Base-by-base conservation (phyloP, 2,329 filamentous ascomycete species). In the Grosmannia clavigera region DNA sequence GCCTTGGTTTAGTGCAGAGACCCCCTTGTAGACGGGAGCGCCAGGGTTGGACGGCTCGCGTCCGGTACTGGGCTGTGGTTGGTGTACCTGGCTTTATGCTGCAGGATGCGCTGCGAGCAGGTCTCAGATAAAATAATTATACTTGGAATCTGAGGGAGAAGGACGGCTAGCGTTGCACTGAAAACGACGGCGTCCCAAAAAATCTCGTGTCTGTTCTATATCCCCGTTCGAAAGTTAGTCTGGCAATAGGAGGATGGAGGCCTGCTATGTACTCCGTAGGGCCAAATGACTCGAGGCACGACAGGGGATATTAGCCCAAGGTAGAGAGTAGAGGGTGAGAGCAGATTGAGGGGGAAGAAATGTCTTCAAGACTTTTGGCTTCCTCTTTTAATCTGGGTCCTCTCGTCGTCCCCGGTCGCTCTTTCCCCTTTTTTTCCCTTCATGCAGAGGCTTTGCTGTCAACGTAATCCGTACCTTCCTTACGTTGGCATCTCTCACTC, bases 351-450 rank as follows among this genome's bases (percentile, higher is more conserved):
- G 43, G 43, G 52, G 52, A 31, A 53, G 14, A 33, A n/a, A n/a
- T 4, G 29, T 2, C 27, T 19, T 54, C 9, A 31, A 10, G 25
- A 35, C 35, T 33, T 33, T 33, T 31, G 35, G 33, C 33, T 38
- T 43, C 53, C 38, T 56, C 38, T 35, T 56, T 56, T 56, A 56
- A 56, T 12, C 55, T 56, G 55, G 29, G 52, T 38, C 52, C 55
- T 19, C 12, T 27, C 16, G 22, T 16, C 35, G 22, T 31, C 54
- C 38, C 43, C 43, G 25, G 38, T 46, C 38, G 38, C 11, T 46
- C 38, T 38, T 56, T 46, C 55, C 55, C 55, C 55, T 43, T 43
- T 55, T 55, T 43, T 29, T 12, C 54, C 38, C 38, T 55, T 55
- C 35, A 22, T 55, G 22, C 38, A 56, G 25, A 46, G 35, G 35